These are phyloP conservation scores for Helianthus tuberosus DNA, from an alignment of 129 eudicot species.

Conservation along the genomic window DNA sequence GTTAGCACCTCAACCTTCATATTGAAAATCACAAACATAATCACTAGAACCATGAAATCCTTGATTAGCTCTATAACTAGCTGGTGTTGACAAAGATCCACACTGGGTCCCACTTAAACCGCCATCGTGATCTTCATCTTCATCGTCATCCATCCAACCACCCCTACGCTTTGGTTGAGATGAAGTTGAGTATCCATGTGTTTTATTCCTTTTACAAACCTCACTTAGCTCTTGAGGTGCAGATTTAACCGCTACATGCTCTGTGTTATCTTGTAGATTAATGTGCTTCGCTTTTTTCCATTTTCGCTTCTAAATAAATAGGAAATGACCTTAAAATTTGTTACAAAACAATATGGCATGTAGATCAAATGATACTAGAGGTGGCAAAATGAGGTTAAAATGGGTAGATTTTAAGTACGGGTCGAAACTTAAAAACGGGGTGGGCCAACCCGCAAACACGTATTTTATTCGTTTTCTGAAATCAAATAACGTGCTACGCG, in stretches of 20 bases:
- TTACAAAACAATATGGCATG: neutral
- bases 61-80: slow-evolving; percentile 26
- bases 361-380: neutral
- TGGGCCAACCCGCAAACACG: neutral
- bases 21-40: slow-evolving; percentile 26
- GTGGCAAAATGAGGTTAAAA: neutral
- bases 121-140: slow-evolving; percentile 57
- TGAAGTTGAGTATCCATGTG: slow-evolving; percentile 33
- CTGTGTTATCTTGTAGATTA: slow-evolving; percentile 23
- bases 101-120: neutral
- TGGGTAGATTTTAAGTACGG: neutral
- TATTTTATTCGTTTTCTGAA: neutral
- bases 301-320: slow-evolving; percentile 47
- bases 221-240: slow-evolving; percentile 57
- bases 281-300: slow-evolving; percentile 46
- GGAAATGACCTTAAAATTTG: neutral
- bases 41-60: slow-evolving; percentile 22
- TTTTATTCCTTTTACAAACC: slow-evolving; percentile 49
- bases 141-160: slow-evolving; percentile 47
- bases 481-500: neutral
- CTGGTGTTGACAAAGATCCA: slow-evolving; percentile 65
- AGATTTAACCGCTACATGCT: slow-evolving; percentile 38
- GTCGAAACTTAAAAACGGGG: neutral
- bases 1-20: slow-evolving; percentile 37
- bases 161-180: slow-evolving; percentile 47